Base-by-base conservation (phyloP, 1,284 basidiomycete species). In the Pseudozyma hubeiensis region DNA sequence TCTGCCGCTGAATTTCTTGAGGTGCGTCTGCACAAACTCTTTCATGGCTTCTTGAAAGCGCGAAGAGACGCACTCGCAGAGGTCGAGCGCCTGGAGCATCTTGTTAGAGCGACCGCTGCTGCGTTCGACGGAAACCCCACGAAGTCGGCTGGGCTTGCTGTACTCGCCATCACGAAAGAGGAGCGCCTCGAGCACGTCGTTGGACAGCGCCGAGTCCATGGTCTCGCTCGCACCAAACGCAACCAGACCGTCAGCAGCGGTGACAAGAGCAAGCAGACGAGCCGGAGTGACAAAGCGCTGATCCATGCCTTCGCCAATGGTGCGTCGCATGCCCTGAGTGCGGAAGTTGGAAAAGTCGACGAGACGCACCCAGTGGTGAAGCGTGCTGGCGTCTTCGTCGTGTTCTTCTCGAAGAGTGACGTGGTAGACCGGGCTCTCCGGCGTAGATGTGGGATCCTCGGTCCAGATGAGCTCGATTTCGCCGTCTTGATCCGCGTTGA, bases 281-380 rank as follows among this genome's bases (percentile, higher is more conserved):
- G 92, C 90, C 0, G 92, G 91, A 0, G 96, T 99, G 31, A 98
- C 95, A 81, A 96, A 99, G 14, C 95, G 91, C 70, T 91, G 91
- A 65, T 90, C 90, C 33, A 93, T 89, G 54, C 93, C 92, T 84
- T 97, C 93, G 37, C 93, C 93, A 17, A 97, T 90, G 0, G 92
- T 93, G 19, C 96, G 90, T 53, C 93, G 89, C 90, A 97, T 93
- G 0, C 95, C 95, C 67, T 96, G 94, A 19, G 94, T 95, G 35
- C 93, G 90, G 86, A 96, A 97, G 81, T 94, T 92, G 78, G 93
- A 94, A 82, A 97, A 97, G 80, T 83, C 81, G 40, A 84, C 57
- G 35, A 84, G 56, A 35, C 82, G 79, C 33, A 81, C 74, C 62
- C 69, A 81, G 29, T 55, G 60, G 54, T 78, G 76, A 1, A 76